These are phyloP conservation scores for Dalbergia oliveri DNA, from an alignment of 306 rosid species.

Conservation along the genomic window DNA sequence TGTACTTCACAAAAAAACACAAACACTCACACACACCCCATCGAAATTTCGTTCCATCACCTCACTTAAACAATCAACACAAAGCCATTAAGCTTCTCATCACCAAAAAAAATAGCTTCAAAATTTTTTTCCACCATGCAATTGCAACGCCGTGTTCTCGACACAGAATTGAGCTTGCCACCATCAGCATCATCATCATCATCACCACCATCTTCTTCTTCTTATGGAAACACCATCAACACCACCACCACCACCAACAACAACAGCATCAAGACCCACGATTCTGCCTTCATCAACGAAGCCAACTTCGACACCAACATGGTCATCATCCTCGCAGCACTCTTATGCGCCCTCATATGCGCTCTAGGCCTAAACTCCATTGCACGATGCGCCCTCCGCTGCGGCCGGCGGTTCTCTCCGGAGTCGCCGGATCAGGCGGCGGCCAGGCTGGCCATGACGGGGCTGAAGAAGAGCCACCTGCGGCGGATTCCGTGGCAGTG, in stretches of 20 bases:
- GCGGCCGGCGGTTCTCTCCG: slow-evolving; percentile 58
- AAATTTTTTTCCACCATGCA: not conserved
- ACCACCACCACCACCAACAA: slow-evolving; percentile 41
- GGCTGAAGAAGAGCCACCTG: slow-evolving; percentile 66
- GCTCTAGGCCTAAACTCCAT: slow-evolving; percentile 84
- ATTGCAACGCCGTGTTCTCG: slow-evolving; percentile 53
- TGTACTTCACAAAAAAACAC: too few species aligned
- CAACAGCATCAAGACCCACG: slow-evolving; percentile 28
- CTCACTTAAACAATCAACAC: not conserved
- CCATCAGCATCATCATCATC: slow-evolving; percentile 64
- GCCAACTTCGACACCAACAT: slow-evolving; percentile 80
- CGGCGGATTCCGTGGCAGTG: slow-evolving; percentile 71
- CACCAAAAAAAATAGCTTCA: slow-evolving; percentile 3
- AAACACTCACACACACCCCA: not conserved
- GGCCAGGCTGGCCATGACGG: slow-evolving; percentile 54
- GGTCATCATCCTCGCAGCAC: slow-evolving; percentile 81
- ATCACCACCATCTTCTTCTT: slow-evolving; percentile 2
- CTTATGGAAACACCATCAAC: slow-evolving; percentile 16
- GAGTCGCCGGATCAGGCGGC: slow-evolving; percentile 55
- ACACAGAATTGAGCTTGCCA: slow-evolving; percentile 43
- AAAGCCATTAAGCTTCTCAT: slow-evolving; percentile 25
- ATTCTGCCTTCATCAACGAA: slow-evolving; percentile 52
- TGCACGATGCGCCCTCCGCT: slow-evolving; percentile 65
- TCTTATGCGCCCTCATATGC: slow-evolving; percentile 70
- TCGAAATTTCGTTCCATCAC: not conserved